A percentile compares a stretch with the other conserved stretches of the same genome.
Conservation (phyloP, 1,284 basidiomycete species). For the Fistulina hepatica region DNA sequence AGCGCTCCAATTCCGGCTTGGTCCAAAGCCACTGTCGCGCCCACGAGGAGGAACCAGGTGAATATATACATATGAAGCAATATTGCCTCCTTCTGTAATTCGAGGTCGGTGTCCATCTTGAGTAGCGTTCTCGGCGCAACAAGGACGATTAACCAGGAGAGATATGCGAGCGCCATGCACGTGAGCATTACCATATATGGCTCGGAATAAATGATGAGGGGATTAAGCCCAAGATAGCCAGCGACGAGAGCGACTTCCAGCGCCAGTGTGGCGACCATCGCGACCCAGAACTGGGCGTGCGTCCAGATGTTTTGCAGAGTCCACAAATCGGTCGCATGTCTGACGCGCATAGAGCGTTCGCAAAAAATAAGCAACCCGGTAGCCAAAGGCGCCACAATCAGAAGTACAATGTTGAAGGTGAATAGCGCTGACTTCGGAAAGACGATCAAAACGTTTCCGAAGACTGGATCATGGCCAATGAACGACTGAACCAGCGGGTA, state of each 20-base stretch:
- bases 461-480: slow-evolving; percentile 33
- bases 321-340: too few relatives aligned
- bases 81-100: slow-evolving; percentile 32
- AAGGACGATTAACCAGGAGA: slow-evolving; percentile 34
- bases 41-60: slow-evolving; percentile 46
- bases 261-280: slow-evolving; percentile 34
- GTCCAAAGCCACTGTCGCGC: slow-evolving; percentile 35
- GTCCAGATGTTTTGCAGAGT: too few relatives aligned
- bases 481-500: not conserved
- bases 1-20: slow-evolving; percentile 37
- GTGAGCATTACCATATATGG: slow-evolving; percentile 42
- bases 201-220: slow-evolving; percentile 54
- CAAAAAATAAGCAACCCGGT: slow-evolving; percentile 33
- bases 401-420: slow-evolving; percentile 44
- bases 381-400: slow-evolving; percentile 50
- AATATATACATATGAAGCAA: slow-evolving; percentile 41
- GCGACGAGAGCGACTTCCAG: slow-evolving; percentile 38
- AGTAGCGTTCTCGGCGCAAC: slow-evolving; percentile 19
- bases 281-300: slow-evolving; percentile 49
- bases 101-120: slow-evolving; percentile 16
- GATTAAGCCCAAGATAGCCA: slow-evolving; percentile 44
- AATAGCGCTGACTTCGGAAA: slow-evolving; percentile 42
- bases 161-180: slow-evolving; percentile 37
- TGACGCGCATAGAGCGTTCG: too few relatives aligned
- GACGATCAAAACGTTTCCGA: slow-evolving; percentile 42